Conservation (phyloP, 306 rosid species). For the Macrotyloma uniflorum region DNA sequence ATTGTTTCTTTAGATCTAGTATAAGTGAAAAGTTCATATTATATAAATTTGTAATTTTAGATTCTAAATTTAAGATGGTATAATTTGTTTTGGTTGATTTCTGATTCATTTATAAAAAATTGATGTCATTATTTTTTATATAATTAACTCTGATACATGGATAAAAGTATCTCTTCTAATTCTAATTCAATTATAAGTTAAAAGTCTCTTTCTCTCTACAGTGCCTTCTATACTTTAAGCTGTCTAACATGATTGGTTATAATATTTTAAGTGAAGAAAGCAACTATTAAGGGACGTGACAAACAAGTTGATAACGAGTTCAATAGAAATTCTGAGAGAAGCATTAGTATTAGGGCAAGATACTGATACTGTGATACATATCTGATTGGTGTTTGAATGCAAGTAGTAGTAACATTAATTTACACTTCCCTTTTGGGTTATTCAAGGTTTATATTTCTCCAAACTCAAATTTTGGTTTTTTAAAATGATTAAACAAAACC, state of each 20-base stretch:
- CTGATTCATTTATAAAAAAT: too few relatives aligned
- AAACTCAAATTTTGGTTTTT: not conserved
- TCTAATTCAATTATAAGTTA: not conserved
- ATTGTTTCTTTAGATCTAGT: too few relatives aligned
- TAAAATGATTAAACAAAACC: not conserved
- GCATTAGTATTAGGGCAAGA: not conserved
- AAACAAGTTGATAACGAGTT: not conserved
- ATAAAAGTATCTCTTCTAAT: too few relatives aligned
- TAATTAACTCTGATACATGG: too few relatives aligned
- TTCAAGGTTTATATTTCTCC: not conserved
- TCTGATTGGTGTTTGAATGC: not conserved
- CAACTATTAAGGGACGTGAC: not conserved
- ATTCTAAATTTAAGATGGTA: too few relatives aligned
- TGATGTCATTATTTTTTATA: too few relatives aligned
- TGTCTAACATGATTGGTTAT: not conserved
- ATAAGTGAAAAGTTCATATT: too few relatives aligned
- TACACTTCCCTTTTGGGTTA: not conserved
- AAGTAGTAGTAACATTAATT: not conserved
- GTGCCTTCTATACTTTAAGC: not conserved
- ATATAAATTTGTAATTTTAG: too few relatives aligned
- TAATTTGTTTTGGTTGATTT: too few relatives aligned
- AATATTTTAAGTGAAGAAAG: not conserved
- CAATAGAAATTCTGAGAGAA: not conserved
- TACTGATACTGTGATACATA: not conserved
- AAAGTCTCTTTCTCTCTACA: not conserved